phyloP scores from a whole-genome alignment of 1,139 yeast genomes.

The Zygosaccharomyces pseudobailii region DNA sequence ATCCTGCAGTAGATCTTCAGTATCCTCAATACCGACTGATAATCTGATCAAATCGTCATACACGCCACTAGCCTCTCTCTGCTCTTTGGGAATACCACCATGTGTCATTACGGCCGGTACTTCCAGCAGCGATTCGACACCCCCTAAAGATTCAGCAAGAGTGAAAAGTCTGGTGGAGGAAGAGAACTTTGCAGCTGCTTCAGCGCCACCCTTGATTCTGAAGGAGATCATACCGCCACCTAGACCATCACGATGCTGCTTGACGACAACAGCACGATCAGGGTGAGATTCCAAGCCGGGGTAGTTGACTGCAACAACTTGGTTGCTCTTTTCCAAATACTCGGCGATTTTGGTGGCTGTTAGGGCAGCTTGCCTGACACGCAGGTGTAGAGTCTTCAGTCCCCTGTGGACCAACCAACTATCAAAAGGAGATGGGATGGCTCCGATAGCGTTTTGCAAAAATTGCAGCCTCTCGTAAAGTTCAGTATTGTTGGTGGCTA shows the following conservation, averaged over 20 bases:
- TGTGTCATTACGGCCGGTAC: constrained; percentile 94
- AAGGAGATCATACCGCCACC: constrained; percentile 94
- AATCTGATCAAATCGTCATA: constrained; percentile 77
- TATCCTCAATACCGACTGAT: constrained; percentile 84
- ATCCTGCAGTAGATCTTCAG: constrained; percentile 71
- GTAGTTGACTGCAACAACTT: constrained; percentile 67
- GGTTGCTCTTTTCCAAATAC: constrained; percentile 46
- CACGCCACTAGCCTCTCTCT: constrained; percentile 78
- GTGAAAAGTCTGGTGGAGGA: constrained; percentile 73
- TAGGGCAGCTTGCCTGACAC: constrained; percentile 65
- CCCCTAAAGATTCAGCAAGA: constrained; percentile 86
- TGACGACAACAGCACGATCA: constrained; percentile 56
- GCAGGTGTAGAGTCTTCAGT: constrained; percentile 77
- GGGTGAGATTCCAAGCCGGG: constrained; percentile 73
- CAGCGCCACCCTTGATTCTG: constrained; percentile 78
- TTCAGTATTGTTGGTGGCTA: constrained; percentile 61
- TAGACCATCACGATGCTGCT: constrained; percentile 77
- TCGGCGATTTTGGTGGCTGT: constrained; percentile 72
- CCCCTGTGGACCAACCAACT: constrained; percentile 94
- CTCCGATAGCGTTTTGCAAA: constrained; percentile 85
- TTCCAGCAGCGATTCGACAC: constrained; percentile 80
- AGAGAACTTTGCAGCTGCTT: constrained; percentile 69
- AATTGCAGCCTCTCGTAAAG: constrained; percentile 64
- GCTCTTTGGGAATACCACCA: constrained; percentile 80
- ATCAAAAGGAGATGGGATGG: constrained; percentile 86